Base-by-base conservation (phyloP, 441 rosid species). In the Aleurites moluccanus region DNA sequence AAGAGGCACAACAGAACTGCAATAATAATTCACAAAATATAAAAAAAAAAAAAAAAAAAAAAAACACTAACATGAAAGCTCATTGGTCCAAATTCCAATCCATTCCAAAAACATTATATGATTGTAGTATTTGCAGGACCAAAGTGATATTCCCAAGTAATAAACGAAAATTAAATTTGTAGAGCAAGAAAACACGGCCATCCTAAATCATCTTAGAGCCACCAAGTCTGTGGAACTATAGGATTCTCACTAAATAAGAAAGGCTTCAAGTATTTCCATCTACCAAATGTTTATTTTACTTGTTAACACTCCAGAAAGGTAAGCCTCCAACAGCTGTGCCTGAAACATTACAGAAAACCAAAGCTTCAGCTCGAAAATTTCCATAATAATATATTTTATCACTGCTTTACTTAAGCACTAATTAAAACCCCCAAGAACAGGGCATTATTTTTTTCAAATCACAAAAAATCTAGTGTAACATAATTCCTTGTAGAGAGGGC, bases 141-240 rank as follows among this genome's bases (percentile, higher is more conserved):
- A 21, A 68, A 33, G 65, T 47, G 16, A 52, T 35, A 8, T 20
- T 1, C 28, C 30, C 21, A 44, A 33, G 66, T 35, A 59, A 45
- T 21, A 52, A 28, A 15, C 20, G 62, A 70, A 59, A 61, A 30
- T 10, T 15, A 16, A 55, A 45, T 8, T 63, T 20, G 40, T 25
- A 59, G 50, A 66, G 57, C 75, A 47, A 62, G 59, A 76, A 80
- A 77, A 69, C 21, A 76, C 64, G 69, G 62, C 60, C 30, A 81
- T 64, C 77, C 82, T 83, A 83, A 83, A 87, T 87, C 88, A 74
- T 90, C 85, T 86, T 72, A 76, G 87, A 63, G 70, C 87, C 90
- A 78, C 73, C 61, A 66, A 73, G 35, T 33, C 73, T 44, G 79
- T 61, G 84, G 83, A 69, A 69, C 88, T 73, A 80, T 86, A 83